These are phyloP conservation scores for Lentinula sp. DNA, from an alignment of 768 basidiomycete species.

Conservation along the genomic window DNA sequence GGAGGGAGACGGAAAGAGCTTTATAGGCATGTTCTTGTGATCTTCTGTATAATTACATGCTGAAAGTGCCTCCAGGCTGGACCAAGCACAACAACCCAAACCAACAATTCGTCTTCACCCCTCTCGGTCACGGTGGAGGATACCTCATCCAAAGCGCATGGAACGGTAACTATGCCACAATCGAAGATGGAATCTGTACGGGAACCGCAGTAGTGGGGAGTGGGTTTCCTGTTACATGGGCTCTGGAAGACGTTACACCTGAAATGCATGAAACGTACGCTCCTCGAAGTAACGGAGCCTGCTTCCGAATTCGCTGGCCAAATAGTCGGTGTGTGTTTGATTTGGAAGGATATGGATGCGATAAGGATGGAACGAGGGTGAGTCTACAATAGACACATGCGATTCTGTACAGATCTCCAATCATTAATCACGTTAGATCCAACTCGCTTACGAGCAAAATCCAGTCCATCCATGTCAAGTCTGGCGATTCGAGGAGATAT, in stretches of 20 bases:
- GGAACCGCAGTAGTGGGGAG: not conserved
- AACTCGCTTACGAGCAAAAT: not conserved
- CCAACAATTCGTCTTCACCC: not conserved
- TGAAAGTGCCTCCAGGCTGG: not conserved
- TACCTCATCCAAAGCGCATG: not conserved
- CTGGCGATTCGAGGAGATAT: conserved; percentile 1
- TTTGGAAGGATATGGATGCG: not conserved
- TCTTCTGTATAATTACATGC: no score
- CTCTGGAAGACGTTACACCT: not conserved
- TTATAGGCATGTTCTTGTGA: not conserved
- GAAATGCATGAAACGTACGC: not conserved
- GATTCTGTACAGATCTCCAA: not conserved
- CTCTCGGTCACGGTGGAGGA: not conserved
- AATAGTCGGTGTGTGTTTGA: not conserved
- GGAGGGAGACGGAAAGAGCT: not conserved
- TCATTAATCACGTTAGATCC: not conserved
- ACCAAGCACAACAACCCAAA: not conserved
- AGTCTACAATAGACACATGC: not conserved
- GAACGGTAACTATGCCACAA: not conserved
- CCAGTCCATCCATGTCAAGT: conserved; percentile 1
- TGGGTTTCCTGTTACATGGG: not conserved
- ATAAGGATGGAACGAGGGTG: not conserved
- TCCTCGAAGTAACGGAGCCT: not conserved
- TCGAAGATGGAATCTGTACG: not conserved
- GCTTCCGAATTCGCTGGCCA: not conserved